Evolutionary conservation across 768 basidiomycete species (phyloP), one percentile per base, ranked within the genome.

Genomic region (Leucosporidium scottii): DNA sequence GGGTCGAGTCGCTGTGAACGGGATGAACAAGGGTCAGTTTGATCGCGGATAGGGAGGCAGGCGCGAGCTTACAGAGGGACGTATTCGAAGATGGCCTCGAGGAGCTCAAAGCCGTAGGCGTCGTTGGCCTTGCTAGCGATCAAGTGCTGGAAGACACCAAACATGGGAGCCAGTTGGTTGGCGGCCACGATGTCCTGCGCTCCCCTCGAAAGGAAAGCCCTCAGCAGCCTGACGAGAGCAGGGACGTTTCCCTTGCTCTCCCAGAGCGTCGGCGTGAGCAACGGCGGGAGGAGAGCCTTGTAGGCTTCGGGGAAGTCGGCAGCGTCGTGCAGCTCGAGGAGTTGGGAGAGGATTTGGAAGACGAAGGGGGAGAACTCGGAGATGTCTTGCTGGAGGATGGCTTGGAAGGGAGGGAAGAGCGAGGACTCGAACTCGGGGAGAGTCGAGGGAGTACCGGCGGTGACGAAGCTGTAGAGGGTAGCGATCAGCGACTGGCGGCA

Each of bases 341-440:
- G 92, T 75, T 98, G 96, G 0, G 93, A 88, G 55, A 97, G 85
- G 72, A 99, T 84, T 76, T 99, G 96, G 83, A 98, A 97, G 63
- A 90, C 89, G 77, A 96, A 99, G 6, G 96, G 94, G 57, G 98
- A 87, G 76, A 96, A 98, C 80, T 97, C 94, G 69, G 93, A 88
- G 50, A 97, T 91, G 73, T 99, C 94, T 72, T 93, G 86, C 75
- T 91, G 87, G 6, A 99, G 79, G 74, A 99, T 91, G 68, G 86
- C 77, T 12, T 88, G 91, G 76, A 94, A 91, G 0, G 91, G 89
- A 0, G 85, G 87, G 76, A 97, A 94, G 17, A 98, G 81, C 0
- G 85, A 83, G 56, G 82, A 79, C 77, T 98, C 93, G 72, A 98
- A 96, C 0, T 81, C 82, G 0, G 86, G 74, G 30, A 96, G 79